phyloP scores from a whole-genome alignment of 352 stramenopile species.

The Hyaloperonospora arabidopsidis region DNA sequence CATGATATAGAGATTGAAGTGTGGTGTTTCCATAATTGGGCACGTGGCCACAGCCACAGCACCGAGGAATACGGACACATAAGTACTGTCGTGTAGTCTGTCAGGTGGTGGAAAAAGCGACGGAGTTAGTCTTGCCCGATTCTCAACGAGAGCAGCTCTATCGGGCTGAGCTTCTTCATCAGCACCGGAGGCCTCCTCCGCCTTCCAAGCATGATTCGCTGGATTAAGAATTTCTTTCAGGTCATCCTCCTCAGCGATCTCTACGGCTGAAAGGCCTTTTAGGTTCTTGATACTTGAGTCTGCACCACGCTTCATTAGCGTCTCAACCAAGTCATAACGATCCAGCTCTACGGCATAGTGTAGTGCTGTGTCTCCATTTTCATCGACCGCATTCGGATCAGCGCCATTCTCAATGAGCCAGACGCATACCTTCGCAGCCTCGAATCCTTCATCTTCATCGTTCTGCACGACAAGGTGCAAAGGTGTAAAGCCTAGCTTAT shows the following conservation, averaged over 20 bases:
- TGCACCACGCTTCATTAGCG: conserved; percentile 80
- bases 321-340: conserved; percentile 75
- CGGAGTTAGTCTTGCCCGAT: conserved; percentile 18
- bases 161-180: conserved; percentile 23
- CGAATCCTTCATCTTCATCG: conserved; percentile 85
- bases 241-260: conserved; percentile 72
- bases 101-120: conserved; percentile 45
- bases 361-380: conserved; percentile 77
- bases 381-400: conserved; percentile 66
- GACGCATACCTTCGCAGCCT: conserved; percentile 77
- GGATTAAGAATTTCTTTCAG: conserved; percentile 71
- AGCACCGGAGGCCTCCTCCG: conserved; percentile 22
- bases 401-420: conserved; percentile 85
- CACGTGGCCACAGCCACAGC: conserved; percentile 73
- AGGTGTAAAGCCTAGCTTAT: conserved; percentile 74
- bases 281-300: conserved; percentile 68
- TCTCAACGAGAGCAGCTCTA: conserved; percentile 15
- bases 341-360: conserved; percentile 82
- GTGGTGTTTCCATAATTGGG: conserved; percentile 81
- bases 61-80: conserved; percentile 80
- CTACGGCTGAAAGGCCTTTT: conserved; percentile 53
- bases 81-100: conserved; percentile 69
- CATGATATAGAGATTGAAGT: conserved; percentile 84
- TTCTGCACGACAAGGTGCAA: conserved; percentile 81
- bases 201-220: conserved; percentile 30